These are phyloP conservation scores for Penicillium sp. DNA, from an alignment of 2,329 filamentous ascomycete genomes.

Conservation along the genomic window DNA sequence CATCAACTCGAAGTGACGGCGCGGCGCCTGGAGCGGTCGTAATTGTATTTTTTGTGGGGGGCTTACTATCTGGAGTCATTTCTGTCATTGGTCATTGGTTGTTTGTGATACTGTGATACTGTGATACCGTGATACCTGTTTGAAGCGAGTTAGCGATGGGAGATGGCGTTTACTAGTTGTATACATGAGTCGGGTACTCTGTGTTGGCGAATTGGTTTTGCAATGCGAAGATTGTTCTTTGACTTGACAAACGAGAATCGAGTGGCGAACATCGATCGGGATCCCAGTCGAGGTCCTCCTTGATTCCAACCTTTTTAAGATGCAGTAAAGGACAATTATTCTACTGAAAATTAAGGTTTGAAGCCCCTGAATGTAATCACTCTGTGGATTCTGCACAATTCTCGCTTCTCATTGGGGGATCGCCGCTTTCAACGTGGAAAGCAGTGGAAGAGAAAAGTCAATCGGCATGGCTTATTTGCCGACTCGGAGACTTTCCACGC, in stretches of 20 bases:
- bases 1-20: constrained; percentile 43
- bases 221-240: no score
- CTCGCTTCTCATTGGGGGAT: not conserved
- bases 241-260: not conserved
- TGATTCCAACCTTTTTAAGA: no score
- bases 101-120: constrained; percentile 1
- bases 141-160: not conserved
- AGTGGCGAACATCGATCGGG: not conserved
- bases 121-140: constrained; percentile 2
- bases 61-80: constrained; percentile 4
- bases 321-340: no score
- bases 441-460: not conserved
- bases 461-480: not conserved
- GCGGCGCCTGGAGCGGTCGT: constrained; percentile 30
- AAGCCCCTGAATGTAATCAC: not conserved
- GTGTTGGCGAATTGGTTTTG: not conserved
- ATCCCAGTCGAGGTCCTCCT: not conserved
- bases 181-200: not conserved
- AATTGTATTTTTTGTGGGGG: constrained; percentile 1
- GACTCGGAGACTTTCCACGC: constrained; percentile 6
- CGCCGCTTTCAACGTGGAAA: not conserved
- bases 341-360: no score
- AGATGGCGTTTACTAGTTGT: not conserved
- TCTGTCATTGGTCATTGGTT: constrained; percentile 2
- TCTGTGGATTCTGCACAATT: not conserved